A percentile compares a stretch with the other conserved stretches of the same genome.
phyloP scores from a whole-genome alignment of 1,284 basidiomycete genomes.

The Marasmius oreades region DNA sequence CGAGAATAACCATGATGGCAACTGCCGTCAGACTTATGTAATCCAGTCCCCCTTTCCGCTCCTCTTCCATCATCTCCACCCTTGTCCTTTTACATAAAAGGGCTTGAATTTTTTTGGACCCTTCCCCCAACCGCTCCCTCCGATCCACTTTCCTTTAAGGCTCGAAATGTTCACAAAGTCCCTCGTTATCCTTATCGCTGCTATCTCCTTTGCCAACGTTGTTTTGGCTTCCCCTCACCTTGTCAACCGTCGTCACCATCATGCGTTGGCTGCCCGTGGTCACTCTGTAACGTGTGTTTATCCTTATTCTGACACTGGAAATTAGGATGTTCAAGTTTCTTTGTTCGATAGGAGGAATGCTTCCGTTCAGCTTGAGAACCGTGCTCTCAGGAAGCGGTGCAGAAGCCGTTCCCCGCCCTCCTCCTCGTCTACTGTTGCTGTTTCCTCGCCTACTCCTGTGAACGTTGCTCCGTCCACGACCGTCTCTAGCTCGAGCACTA shows the following conservation, averaged over 20 bases:
- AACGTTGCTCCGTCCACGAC: conserved; percentile 15
- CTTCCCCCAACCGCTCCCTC: conserved; percentile 9
- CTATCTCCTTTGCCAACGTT: conserved; percentile 37
- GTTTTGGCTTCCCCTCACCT: conserved; percentile 43
- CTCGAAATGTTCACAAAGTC: conserved; percentile 44
- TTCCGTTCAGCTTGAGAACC: conserved; percentile 22
- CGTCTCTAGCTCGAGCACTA: conserved; percentile 12
- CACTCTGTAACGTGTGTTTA: conserved; percentile 24
- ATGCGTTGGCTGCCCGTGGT: conserved; percentile 35
- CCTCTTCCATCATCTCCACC: background rate
- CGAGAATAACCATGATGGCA: background rate
- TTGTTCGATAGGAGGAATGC: background rate
- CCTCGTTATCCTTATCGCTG: conserved; percentile 43
- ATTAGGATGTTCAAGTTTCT: background rate
- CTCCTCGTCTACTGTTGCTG: conserved; percentile 18
- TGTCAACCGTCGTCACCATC: conserved; percentile 33
- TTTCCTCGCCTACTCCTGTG: conserved; percentile 21
- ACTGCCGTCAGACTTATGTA: background rate
- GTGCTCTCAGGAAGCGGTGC: conserved; percentile 42
- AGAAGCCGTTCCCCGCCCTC: conserved; percentile 28
- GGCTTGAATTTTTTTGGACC: conserved; percentile 18
- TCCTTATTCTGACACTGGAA: conserved; percentile 12
- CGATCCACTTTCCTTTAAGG: conserved; percentile 14
- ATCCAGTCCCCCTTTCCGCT: conserved; percentile 3
- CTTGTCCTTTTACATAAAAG: conserved; percentile 9